These are phyloP conservation scores for Colletotrichum siamense DNA, from an alignment of 2,329 filamentous ascomycete genomes.

Conservation along the genomic window DNA sequence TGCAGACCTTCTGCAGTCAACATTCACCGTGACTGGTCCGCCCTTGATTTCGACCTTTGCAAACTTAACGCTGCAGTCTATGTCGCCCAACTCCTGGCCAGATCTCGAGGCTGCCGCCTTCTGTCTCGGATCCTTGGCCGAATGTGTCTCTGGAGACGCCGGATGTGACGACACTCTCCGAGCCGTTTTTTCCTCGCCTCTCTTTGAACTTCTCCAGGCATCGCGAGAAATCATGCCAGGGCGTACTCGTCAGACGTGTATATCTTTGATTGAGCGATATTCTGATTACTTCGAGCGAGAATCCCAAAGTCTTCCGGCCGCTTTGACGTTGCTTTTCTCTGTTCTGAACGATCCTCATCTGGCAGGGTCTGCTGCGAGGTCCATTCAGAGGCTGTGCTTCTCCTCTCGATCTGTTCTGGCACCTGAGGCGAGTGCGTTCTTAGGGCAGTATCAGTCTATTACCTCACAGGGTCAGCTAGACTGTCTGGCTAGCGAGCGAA, in stretches of 20 bases:
- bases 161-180: constrained; percentile 63
- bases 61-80: constrained; percentile 56
- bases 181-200: constrained; percentile 64
- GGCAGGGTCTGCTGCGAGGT: constrained; percentile 73
- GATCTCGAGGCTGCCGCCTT: constrained; percentile 66
- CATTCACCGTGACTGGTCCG: constrained; percentile 66
- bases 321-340: constrained; percentile 76
- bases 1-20: constrained; percentile 76
- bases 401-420: constrained; percentile 76
- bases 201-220: constrained; percentile 62
- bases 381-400: constrained; percentile 76
- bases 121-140: constrained; percentile 71
- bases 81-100: constrained; percentile 57
- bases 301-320: constrained; percentile 69
- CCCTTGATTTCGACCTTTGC: constrained; percentile 63
- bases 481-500: constrained; percentile 72
- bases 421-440: constrained; percentile 69
- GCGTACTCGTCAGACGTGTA: constrained; percentile 70
- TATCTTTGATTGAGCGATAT: constrained; percentile 75
- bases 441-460: constrained; percentile 74
- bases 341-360: constrained; percentile 68
- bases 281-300: constrained; percentile 79
- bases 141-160: constrained; percentile 65
- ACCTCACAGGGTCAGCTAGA: constrained; percentile 66
- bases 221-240: constrained; percentile 60